Base-by-base conservation (phyloP, 139 green algal genomes). In the Mesostigma viride region DNA sequence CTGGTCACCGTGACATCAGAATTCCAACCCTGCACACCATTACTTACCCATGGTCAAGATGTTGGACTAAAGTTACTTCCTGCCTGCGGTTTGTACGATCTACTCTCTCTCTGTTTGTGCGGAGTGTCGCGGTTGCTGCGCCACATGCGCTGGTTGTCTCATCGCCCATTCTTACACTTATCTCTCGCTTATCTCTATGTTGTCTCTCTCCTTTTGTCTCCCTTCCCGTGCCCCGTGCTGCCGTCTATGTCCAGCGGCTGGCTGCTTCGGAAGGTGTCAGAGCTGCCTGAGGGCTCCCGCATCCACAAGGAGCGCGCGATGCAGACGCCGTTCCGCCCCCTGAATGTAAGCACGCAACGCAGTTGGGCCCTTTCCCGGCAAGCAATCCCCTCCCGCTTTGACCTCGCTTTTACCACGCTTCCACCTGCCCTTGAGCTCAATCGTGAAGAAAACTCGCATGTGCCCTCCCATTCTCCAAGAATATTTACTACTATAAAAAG, bases 281-380 rank as follows among this genome's bases (percentile, higher is more conserved):
- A 62, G 22, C 74, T 83, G 24, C 90, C 91, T 2, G 79, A 87
- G 28, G 88, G 88, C 57, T 96, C 91, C 3, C 72, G 81, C 1
- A 70, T 87, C 59, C 98, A 98, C 79, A 98, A 98, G 69, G 80
- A 95, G 14, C 78, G 91, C 20, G 91, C 91, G 3, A 80, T 98
- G 74, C 91, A 98, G 76, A 95, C 89, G 17, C 88, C 86, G 0
- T 96, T 84, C 62, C 11, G 81, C n/a, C n/a, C n/a, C n/a, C n/a
- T n/a, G n/a, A n/a, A n/a, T n/a, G n/a, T n/a, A n/a, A 70, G n/a
- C 2, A 36, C 27, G 70, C 64, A 68, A 31, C 1, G 63, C 1
- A 32, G 4, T 65, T n/a, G 36, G 31, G n/a, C 26, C 11, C 6
- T 31, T 28, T 20, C n/a, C 44, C 2, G 26, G 33, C 14, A n/a